phyloP scores from a whole-genome alignment of 805 yeast genomes.

The Zygoascus bituminiphila region DNA sequence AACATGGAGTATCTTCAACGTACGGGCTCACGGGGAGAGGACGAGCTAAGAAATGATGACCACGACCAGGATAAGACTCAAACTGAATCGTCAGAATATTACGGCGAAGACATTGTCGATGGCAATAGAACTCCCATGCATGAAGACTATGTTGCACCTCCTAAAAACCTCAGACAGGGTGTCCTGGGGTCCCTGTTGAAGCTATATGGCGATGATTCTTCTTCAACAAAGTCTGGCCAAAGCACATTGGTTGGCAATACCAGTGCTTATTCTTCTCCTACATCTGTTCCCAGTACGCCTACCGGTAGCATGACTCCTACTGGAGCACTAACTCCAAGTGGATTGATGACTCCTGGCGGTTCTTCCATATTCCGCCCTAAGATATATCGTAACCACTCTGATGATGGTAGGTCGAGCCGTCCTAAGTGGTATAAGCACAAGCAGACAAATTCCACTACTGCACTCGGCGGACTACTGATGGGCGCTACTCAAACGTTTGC shows the following conservation, averaged over 20 bases:
- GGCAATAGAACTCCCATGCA: slow-evolving; percentile 16
- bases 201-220: slow-evolving; percentile 40
- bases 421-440: slow-evolving; percentile 28
- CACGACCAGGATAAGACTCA: slow-evolving; percentile 7
- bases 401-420: slow-evolving; percentile 5
- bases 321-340: slow-evolving; percentile 3
- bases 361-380: slow-evolving; percentile 5
- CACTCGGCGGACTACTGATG: slow-evolving; percentile 21
- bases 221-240: not conserved
- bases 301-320: not conserved
- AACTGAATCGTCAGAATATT: not conserved
- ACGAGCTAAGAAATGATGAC: slow-evolving; percentile 6
- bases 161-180: slow-evolving; percentile 70
- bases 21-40: slow-evolving; percentile 13
- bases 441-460: slow-evolving; percentile 14
- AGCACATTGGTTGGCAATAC: slow-evolving; percentile 1
- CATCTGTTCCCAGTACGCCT: slow-evolving; percentile 6
- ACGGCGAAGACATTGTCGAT: slow-evolving; percentile 7
- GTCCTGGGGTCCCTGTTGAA: slow-evolving; percentile 70
- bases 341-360: not conserved
- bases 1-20: slow-evolving; percentile 10
- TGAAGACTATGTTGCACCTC: slow-evolving; percentile 48
- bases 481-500: slow-evolving; percentile 20
- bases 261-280: not conserved
- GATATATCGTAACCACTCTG: slow-evolving; percentile 10